phyloP scores from a whole-genome alignment of 2,329 filamentous ascomycete genomes.

The Pseudogymnoascus verrucosus region DNA sequence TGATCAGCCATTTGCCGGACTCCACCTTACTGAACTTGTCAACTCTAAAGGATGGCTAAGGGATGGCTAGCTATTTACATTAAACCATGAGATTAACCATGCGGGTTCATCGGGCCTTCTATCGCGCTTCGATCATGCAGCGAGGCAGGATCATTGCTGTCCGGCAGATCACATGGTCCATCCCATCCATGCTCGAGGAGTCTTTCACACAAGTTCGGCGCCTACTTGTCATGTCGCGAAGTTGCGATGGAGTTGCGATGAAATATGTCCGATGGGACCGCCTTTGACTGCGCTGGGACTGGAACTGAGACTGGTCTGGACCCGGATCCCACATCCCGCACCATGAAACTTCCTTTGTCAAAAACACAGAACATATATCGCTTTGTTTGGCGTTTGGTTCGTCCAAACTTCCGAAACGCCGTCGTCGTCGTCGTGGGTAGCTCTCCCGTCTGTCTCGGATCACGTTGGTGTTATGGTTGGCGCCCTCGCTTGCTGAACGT shows the following conservation, averaged over 20 bases:
- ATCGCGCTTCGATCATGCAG: background rate
- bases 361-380: background rate
- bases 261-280: background rate
- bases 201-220: background rate
- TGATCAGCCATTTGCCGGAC: slow-evolving; percentile 7
- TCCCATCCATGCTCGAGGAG: background rate
- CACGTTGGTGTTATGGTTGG: background rate
- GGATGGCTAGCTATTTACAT: slow-evolving; percentile 2
- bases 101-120: background rate
- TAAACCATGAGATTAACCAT: background rate
- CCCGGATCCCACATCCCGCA: background rate
- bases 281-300: background rate
- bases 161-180: background rate
- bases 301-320: background rate
- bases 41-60: background rate
- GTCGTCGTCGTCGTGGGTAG: background rate
- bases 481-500: background rate
- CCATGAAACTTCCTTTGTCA: background rate
- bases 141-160: background rate
- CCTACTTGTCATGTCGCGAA: background rate
- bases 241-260: background rate
- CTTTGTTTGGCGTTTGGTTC: background rate
- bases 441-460: background rate
- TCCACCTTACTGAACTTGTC: slow-evolving; percentile 5
- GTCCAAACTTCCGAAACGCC: background rate